Evolutionary conservation across 352 stramenopile species (phyloP).

Genomic region (Phytophthora sp.): DNA sequence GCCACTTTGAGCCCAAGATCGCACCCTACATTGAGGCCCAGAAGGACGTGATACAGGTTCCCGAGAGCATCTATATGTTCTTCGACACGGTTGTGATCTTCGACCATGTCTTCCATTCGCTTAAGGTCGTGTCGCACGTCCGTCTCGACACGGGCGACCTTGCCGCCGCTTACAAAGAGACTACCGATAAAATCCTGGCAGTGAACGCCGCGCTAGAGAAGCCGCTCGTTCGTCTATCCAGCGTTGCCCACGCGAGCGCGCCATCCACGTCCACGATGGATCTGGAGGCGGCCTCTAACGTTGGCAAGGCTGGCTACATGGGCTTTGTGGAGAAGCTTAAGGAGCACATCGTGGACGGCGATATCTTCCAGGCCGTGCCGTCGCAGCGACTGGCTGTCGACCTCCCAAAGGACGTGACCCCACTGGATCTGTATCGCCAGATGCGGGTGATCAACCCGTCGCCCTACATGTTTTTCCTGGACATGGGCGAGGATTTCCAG

Average conservation of each 20-base stretch:
- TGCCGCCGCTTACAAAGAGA: conserved; percentile 68
- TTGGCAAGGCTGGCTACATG: conserved; percentile 87
- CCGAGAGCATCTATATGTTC: conserved; percentile 92
- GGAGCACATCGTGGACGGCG: conserved; percentile 87
- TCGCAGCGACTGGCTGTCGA: conserved; percentile 81
- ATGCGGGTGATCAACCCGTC: conserved; percentile 91
- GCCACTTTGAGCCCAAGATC: conserved; percentile 88
- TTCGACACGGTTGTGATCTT: conserved; percentile 91
- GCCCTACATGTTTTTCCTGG: conserved; percentile 92
- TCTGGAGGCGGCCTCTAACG: conserved; percentile 80
- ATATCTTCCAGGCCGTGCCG: conserved; percentile 91
- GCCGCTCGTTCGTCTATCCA: conserved; percentile 61
- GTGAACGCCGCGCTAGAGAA: conserved; percentile 70
- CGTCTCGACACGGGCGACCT: conserved; percentile 75
- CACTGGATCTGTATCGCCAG: conserved; percentile 88
- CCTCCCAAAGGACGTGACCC: conserved; percentile 65
- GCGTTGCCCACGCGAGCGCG: conserved; percentile 60
- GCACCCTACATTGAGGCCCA: conserved; percentile 79
- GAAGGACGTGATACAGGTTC: conserved; percentile 79
- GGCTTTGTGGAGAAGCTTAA: conserved; percentile 89
- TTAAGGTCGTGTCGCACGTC: conserved; percentile 89
- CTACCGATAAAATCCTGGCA: conserved; percentile 73
- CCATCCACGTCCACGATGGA: conserved; percentile 56
- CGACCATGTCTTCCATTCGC: conserved; percentile 90
- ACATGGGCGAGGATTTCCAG: conserved; percentile 86